Percentiles rank a stretch among this genome's conserved stretches.
Conservation (phyloP, 768 basidiomycete species). For the Boletus rex-veris region DNA sequence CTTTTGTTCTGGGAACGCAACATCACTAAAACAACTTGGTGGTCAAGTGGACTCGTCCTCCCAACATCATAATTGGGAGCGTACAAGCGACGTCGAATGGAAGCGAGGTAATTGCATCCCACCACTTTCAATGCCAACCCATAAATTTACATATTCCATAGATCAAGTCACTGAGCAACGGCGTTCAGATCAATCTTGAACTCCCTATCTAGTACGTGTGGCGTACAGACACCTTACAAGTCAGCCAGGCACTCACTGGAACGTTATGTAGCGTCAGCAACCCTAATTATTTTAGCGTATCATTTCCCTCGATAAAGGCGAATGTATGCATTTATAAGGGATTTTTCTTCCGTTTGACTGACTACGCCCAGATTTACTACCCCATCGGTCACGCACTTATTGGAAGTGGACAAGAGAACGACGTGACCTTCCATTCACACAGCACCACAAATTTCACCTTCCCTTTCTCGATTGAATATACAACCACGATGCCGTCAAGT, state of each 20-base stretch:
- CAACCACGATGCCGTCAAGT: slow-evolving; percentile 48
- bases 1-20: background rate
- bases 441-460: slow-evolving; percentile 66
- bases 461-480: slow-evolving; percentile 69
- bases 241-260: slow-evolving; percentile 4
- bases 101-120: slow-evolving; percentile 42
- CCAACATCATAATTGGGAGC: slow-evolving; percentile 56
- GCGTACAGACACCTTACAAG: background rate
- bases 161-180: slow-evolving; percentile 39
- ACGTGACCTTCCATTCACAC: slow-evolving; percentile 48
- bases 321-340: slow-evolving; percentile 38
- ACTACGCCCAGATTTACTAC: slow-evolving; percentile 56
- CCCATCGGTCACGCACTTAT: slow-evolving; percentile 69
- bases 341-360: background rate
- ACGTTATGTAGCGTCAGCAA: slow-evolving; percentile 57
- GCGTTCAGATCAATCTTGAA: slow-evolving; percentile 55
- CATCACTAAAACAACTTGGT: slow-evolving; percentile 1
- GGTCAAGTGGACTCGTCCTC: slow-evolving; percentile 72
- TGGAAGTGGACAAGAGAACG: slow-evolving; percentile 54
- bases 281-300: slow-evolving; percentile 76
- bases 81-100: slow-evolving; percentile 38
- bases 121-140: background rate
- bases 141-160: slow-evolving; percentile 23
- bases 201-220: slow-evolving; percentile 61
- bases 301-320: slow-evolving; percentile 60